phyloP scores from a whole-genome alignment of 331 rosid species.

The Rosa hybrid region DNA sequence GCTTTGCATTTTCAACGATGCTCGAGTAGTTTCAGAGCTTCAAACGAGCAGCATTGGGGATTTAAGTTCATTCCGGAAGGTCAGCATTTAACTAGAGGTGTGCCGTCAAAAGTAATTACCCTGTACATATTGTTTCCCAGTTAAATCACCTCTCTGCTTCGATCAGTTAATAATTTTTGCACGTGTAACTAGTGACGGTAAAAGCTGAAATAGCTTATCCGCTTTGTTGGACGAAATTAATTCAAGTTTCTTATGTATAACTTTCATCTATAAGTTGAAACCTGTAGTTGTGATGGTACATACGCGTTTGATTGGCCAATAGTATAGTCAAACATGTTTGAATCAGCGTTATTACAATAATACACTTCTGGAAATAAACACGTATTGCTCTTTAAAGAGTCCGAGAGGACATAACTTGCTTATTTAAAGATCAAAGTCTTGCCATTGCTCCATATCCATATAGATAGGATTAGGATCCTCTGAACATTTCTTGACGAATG shows the following conservation, averaged over 20 bases:
- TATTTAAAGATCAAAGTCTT: neutral
- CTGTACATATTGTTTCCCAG: constrained; percentile 10
- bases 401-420: neutral
- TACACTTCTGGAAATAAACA: neutral
- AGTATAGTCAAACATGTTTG: neutral
- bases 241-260: neutral
- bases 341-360: no score
- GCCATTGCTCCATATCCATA: neutral
- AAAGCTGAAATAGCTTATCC: neutral
- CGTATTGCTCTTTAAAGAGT: neutral
- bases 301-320: neutral
- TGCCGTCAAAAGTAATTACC: neutral
- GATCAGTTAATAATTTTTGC: neutral
- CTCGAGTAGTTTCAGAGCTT: constrained; percentile 11
- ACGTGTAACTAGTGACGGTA: neutral
- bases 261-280: neutral
- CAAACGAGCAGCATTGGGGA: constrained; percentile 6
- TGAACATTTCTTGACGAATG: neutral
- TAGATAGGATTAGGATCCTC: neutral
- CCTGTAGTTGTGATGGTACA: neutral
- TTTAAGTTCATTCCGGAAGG: neutral
- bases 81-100: neutral
- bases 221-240: neutral
- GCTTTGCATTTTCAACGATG: neutral
- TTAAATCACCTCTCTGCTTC: neutral